Percentiles rank a stretch among this genome's conserved stretches.
These are phyloP conservation scores for Xylaria venustula DNA, from an alignment of 495 filamentous ascomycete genomes.

Conservation along the genomic window DNA sequence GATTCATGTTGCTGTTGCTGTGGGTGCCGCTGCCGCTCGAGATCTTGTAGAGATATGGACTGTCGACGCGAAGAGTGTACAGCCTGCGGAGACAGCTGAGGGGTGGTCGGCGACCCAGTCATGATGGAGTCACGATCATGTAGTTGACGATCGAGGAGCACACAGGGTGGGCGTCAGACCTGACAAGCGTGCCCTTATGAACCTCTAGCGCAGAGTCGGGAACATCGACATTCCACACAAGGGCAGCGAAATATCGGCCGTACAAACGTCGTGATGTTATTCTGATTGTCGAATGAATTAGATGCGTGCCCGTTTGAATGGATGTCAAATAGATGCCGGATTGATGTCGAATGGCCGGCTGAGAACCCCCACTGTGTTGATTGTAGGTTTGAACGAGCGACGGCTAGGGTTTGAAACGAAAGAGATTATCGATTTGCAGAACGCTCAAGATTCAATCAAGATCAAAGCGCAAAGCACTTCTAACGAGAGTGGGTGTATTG, in stretches of 20 bases:
- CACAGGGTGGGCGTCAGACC: not conserved
- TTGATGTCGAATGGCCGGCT: no score
- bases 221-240: conserved; percentile 7
- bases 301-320: no score
- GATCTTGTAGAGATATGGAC: conserved; percentile 82
- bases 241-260: conserved; percentile 20
- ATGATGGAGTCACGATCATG: conserved; percentile 27
- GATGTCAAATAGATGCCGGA: no score
- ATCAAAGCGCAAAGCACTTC: not conserved
- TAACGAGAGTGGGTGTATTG: not conserved
- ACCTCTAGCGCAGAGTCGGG: not conserved
- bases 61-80: conserved; percentile 50
- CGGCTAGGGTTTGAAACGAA: not conserved
- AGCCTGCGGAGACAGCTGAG: conserved; percentile 27
- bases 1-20: conserved; percentile 28
- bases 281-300: no score
- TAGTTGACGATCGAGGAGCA: conserved; percentile 15
- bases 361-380: no score
- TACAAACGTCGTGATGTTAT: not conserved
- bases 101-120: conserved; percentile 28
- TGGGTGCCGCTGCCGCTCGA: conserved; percentile 60
- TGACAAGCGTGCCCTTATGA: not conserved
- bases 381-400: conserved; percentile 6
- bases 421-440: not conserved
- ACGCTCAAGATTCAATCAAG: not conserved